Percentiles rank a stretch among this genome's conserved stretches.
These are phyloP conservation scores for Austroboletus novae-zelandiae DNA, from an alignment of 1,284 basidiomycete species.

Conservation along the genomic window DNA sequence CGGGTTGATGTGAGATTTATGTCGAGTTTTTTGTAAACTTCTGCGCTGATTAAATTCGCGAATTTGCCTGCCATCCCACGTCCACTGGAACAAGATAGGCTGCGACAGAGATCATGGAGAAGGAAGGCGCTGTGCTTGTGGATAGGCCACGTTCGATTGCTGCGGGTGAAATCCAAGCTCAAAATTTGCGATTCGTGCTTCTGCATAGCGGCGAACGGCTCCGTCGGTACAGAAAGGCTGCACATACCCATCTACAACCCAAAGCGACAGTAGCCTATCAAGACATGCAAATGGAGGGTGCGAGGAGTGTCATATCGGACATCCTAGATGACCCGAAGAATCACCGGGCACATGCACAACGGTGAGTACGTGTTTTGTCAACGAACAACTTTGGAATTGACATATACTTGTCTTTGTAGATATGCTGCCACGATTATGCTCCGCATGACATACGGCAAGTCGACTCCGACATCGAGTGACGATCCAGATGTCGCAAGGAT, in stretches of 20 bases:
- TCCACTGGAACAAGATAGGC: conserved; percentile 13
- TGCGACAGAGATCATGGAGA: conserved; percentile 35
- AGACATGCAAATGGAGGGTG: conserved; percentile 35
- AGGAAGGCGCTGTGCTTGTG: conserved; percentile 28
- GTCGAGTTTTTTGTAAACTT: conserved; percentile 7
- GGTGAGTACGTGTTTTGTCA: conserved; percentile 18
- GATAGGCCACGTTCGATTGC: conserved; percentile 35
- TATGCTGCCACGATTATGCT: conserved; percentile 65
- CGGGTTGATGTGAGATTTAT: conserved; percentile 35
- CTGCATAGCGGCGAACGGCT: too few relatives aligned
- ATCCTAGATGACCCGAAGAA: conserved; percentile 37
- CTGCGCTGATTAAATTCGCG: background rate
- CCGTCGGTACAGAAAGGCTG: too few relatives aligned
- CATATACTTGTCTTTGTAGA: conserved; percentile 31
- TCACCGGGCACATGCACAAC: conserved; percentile 34
- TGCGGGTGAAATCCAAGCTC: conserved; percentile 27
- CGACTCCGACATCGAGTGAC: too few relatives aligned
- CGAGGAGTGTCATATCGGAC: conserved; percentile 37
- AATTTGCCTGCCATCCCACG: background rate
- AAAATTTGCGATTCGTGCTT: conserved; percentile 20
- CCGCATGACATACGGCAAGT: conserved; percentile 63
- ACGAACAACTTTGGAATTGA: background rate
- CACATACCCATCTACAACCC: too few relatives aligned
- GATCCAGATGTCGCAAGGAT: conserved; percentile 55
- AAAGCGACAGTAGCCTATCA: conserved; percentile 32